Evolutionary conservation across 2,329 filamentous ascomycete genomes (phyloP).

Genomic region (Colletotrichum sp.): DNA sequence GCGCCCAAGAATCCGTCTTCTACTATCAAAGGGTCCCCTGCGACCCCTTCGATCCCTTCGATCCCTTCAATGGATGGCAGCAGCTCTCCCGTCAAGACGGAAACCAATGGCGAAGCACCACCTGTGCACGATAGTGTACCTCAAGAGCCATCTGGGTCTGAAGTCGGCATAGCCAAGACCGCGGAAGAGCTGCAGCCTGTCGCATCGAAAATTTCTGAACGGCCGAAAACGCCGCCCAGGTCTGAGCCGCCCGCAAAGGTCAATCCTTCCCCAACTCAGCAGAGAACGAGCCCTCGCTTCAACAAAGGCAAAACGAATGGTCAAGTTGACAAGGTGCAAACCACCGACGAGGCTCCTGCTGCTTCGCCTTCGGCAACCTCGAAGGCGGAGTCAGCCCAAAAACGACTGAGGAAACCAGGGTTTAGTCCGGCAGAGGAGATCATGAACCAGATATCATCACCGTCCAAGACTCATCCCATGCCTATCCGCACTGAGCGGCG

Average conservation of each 20-base stretch:
- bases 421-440: not conserved
- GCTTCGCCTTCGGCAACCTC: not conserved
- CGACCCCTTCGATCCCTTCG: not conserved
- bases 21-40: slow-evolving; percentile 8
- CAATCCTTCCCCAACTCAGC: not conserved
- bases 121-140: no score
- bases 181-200: not conserved
- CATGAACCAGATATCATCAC: not conserved
- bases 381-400: not conserved
- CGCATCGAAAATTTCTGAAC: not conserved
- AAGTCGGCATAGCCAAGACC: not conserved
- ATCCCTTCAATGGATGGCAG: not conserved
- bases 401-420: not conserved
- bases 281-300: not conserved
- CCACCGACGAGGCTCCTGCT: not conserved
- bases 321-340: not conserved
- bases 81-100: not conserved
- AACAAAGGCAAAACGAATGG: not conserved
- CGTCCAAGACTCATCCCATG: not conserved
- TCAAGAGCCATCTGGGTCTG: not conserved
- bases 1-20: slow-evolving; percentile 19
- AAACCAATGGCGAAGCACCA: not conserved
- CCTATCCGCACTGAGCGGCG: not conserved
- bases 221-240: not conserved
- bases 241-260: not conserved